Conservation (phyloP, 495 filamentous ascomycete species). For the Trichoderma parareesei region DNA sequence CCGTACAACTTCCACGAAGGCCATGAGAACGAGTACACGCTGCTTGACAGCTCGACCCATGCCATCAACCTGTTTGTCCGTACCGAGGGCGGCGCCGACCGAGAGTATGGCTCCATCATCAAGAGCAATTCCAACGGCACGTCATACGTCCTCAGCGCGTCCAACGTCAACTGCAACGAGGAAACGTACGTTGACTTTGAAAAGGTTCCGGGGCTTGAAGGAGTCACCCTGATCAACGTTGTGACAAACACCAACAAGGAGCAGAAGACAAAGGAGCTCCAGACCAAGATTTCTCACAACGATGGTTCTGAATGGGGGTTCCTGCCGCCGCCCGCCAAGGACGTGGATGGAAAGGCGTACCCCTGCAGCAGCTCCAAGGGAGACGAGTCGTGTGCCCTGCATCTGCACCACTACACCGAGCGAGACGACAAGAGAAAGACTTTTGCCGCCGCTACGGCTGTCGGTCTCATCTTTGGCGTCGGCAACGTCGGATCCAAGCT, state of each 20-base stretch:
- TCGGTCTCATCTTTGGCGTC: conserved; percentile 83
- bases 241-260: conserved; percentile 59
- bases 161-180: conserved; percentile 67
- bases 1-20: conserved; percentile 68
- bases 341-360: conserved; percentile 62
- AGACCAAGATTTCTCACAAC: conserved; percentile 89
- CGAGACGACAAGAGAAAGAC: conserved; percentile 69
- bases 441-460: conserved; percentile 77
- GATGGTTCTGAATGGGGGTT: conserved; percentile 82
- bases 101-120: conserved; percentile 75
- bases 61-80: conserved; percentile 88
- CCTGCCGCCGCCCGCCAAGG: conserved; percentile 56
- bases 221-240: conserved; percentile 77
- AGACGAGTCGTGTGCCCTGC: conserved; percentile 66
- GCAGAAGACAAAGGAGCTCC: conserved; percentile 70
- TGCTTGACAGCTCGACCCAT: conserved; percentile 86
- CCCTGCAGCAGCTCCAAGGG: conserved; percentile 51
- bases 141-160: conserved; percentile 75
- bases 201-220: conserved; percentile 85
- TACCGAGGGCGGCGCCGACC: conserved; percentile 49
- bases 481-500: conserved; percentile 82
- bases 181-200: conserved; percentile 87
- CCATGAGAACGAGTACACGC: conserved; percentile 77
- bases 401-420: conserved; percentile 93
- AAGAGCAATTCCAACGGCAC: conserved; percentile 99